phyloP scores from a whole-genome alignment of 306 rosid genomes.

The Crotalaria pallida region DNA sequence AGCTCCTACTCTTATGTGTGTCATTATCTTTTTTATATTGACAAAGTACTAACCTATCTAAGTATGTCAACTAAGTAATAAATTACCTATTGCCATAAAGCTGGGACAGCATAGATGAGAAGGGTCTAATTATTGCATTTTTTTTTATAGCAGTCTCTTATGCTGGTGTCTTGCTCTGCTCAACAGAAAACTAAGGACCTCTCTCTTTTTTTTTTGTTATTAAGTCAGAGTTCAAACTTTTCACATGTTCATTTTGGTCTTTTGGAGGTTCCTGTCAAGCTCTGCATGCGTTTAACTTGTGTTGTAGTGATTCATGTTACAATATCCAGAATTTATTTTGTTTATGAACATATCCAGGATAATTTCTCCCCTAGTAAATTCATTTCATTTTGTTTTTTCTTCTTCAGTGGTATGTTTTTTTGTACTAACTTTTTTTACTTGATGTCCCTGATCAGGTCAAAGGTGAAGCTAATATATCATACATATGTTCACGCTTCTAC shows the following conservation, averaged over 20 bases:
- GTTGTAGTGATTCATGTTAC: neutral
- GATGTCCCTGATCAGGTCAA: conserved; percentile 57
- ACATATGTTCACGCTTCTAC: conserved; percentile 93
- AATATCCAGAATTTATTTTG: too few species aligned
- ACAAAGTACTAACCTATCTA: neutral
- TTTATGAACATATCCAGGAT: too few species aligned
- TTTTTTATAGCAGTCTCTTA: neutral
- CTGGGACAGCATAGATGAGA: neutral
- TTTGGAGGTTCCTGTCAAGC: neutral
- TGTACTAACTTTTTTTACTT: conserved; percentile 10
- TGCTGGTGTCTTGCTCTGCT: neutral
- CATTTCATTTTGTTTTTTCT: neutral
- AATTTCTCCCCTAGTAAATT: neutral
- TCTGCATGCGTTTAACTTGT: conserved; percentile 1
- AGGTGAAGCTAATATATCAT: conserved; percentile 92
- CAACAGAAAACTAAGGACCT: neutral
- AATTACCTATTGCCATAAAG: neutral
- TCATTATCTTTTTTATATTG: neutral
- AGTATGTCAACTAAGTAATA: neutral
- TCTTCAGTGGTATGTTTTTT: conserved; percentile 7
- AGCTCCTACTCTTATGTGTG: neutral
- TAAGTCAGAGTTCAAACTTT: neutral
- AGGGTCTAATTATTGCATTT: neutral
- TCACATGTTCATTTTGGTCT: neutral
- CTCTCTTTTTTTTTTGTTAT: neutral